Conservation (phyloP, 2,329 filamentous ascomycete genomes). For the Plenodomus tracheiphilus region DNA sequence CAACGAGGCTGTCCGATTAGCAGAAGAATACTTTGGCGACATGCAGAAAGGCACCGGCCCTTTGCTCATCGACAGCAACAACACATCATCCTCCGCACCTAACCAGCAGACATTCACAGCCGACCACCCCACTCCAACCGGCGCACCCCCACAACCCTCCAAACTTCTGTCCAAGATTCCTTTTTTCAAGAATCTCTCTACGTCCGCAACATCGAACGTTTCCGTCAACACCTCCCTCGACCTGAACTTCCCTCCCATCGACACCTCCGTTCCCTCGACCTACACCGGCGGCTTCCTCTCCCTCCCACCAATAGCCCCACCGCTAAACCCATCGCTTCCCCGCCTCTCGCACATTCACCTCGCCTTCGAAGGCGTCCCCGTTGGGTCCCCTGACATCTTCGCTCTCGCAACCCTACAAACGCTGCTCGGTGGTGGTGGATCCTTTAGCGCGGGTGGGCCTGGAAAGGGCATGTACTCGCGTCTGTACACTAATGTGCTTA, state of each 20-base stretch:
- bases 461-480: slow-evolving; percentile 99
- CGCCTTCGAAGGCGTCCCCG: slow-evolving; percentile 91
- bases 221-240: slow-evolving; percentile 55
- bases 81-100: slow-evolving; percentile 19
- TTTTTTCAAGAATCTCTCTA: slow-evolving; percentile 87
- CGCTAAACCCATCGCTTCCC: slow-evolving; percentile 74
- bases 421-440: slow-evolving; percentile 91
- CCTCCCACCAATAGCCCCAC: slow-evolving; percentile 77
- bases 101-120: slow-evolving; percentile 52
- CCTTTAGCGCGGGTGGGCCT: slow-evolving; percentile 93
- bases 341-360: slow-evolving; percentile 91
- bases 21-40: slow-evolving; percentile 87
- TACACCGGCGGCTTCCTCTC: slow-evolving; percentile 95
- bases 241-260: slow-evolving; percentile 51
- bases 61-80: slow-evolving; percentile 35
- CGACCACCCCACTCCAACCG: slow-evolving; percentile 39
- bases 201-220: slow-evolving; percentile 67
- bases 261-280: slow-evolving; percentile 68
- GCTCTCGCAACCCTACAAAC: slow-evolving; percentile 94
- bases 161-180: slow-evolving; percentile 80
- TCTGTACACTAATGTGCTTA: slow-evolving; percentile 95
- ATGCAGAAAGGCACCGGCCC: slow-evolving; percentile 67
- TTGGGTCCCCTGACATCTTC: slow-evolving; percentile 91
- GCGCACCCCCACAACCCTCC: slow-evolving; percentile 57
- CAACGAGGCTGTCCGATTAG: slow-evolving; percentile 73